phyloP scores from a whole-genome alignment of 2,329 filamentous ascomycete genomes.

The Penicillium sumatraense region DNA sequence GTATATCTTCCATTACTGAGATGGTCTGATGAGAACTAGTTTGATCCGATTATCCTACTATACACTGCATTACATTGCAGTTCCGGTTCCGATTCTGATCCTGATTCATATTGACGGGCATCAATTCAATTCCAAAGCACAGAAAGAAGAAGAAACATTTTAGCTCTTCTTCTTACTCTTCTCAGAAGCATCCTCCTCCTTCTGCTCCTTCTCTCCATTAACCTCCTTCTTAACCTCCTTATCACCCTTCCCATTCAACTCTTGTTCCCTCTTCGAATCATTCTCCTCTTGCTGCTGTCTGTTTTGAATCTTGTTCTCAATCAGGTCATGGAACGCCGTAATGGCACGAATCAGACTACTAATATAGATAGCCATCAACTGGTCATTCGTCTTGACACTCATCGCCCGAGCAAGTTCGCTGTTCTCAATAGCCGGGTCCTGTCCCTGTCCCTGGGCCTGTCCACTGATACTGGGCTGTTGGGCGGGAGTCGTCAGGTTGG shows the following conservation, averaged over 20 bases:
- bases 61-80: slow-evolving; percentile 33
- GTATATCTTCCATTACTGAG: too few relatives aligned
- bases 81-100: slow-evolving; percentile 35
- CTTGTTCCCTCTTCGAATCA: slow-evolving; percentile 76
- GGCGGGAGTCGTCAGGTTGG: slow-evolving; percentile 86
- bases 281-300: slow-evolving; percentile 95
- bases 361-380: slow-evolving; percentile 97
- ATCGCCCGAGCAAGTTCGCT: slow-evolving; percentile 92
- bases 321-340: slow-evolving; percentile 97
- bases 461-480: slow-evolving; percentile 64
- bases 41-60: slow-evolving; percentile 30
- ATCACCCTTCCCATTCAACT: slow-evolving; percentile 67
- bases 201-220: slow-evolving; percentile 63
- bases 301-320: slow-evolving; percentile 99
- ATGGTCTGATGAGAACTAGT: too few relatives aligned
- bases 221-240: slow-evolving; percentile 57
- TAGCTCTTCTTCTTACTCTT: slow-evolving; percentile 61
- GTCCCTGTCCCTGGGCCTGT: slow-evolving; percentile 61
- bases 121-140: slow-evolving; percentile 9
- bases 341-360: slow-evolving; percentile 96
- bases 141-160: slow-evolving; percentile 5
- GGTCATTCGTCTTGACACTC: slow-evolving; percentile 99
- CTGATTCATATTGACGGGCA: slow-evolving; percentile 30
- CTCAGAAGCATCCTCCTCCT: slow-evolving; percentile 61
- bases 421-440: slow-evolving; percentile 65